Base-by-base conservation (phyloP, 208 protist species). In the Plasmodiophora brassicae region DNA sequence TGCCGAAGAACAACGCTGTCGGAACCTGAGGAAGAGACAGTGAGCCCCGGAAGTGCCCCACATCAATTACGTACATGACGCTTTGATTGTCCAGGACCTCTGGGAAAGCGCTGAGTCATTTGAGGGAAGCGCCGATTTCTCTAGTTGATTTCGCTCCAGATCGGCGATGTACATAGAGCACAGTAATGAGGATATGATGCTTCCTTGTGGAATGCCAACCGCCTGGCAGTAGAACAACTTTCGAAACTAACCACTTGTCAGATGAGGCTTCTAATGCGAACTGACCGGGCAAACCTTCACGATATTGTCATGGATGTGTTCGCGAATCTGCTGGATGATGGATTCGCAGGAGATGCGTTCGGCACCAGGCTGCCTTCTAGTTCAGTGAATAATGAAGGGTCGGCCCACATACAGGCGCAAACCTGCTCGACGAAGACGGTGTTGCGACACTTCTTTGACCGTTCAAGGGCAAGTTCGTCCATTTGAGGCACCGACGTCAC, bases 101-200 rank as follows among this genome's bases (percentile, higher is more conserved):
- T n/a, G n/a, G n/a, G n/a, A n/a, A n/a, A n/a, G n/a, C n/a, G n/a
- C n/a, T n/a, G n/a, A n/a, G n/a, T n/a, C n/a, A n/a, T n/a, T n/a
- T n/a, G n/a, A n/a, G n/a, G n/a, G n/a, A n/a, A n/a, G n/a, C n/a
- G n/a, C n/a, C n/a, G n/a, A n/a, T n/a, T n/a, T n/a, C n/a, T n/a
- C n/a, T 5, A 78, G n/a, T 32, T 78, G 14, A 38, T 32, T 5
- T 32, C n/a, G 5, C 41, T 78, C 65, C 5, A 78, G n/a, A 78
- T 78, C 65, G n/a, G 65, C 65, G 10, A 78, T 14, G n/a, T 78
- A 78, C 41, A 78, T 44, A 14, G 65, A 78, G 41, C 65, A 78
- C 10, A 78, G 65, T 5, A 78, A 36, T 14, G 65, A 36, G 5
- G 65, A 78, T 38, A 78, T 44, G 5, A 78, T 32, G 5, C 32